Base-by-base conservation (phyloP, 75 land plant species). In the Larix kaempferi region DNA sequence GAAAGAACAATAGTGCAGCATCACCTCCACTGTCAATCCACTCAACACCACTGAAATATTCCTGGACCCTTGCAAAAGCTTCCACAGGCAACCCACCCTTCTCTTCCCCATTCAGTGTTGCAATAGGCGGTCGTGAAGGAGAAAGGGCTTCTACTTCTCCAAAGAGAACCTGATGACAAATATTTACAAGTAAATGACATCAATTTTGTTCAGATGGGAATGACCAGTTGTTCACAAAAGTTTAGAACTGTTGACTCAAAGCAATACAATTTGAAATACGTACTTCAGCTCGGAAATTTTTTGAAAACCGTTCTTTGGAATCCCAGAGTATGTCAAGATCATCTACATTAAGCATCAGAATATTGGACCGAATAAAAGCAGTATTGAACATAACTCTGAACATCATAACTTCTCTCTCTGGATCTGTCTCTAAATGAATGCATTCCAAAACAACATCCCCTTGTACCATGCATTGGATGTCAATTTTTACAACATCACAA, bases 391-490 rank as follows among this genome's bases (percentile, higher is more conserved):
- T 91, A 67, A 93, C 81, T 26, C 99, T 91, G 73, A 98, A 98
- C 99, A 98, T 98, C 99, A 98, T 98, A 59, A 88, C 88, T 81
- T 98, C 99, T 85, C 96, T 85, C 56, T 93, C 96, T 16, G 96
- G 81, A 71, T 95, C 94, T 77, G 80, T 62, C 71, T 98, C 99
- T 64, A 95, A 77, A 82, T 98, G 98, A 15, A 95, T 85, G 79
- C 99, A 98, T 79, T 98, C 99, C 89, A 98, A 56, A 2, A 98
- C 99, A 59, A 98, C 94, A 81, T 98, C 99, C 61, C 99, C 99
- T 90, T 91, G 88, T 52, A 98, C 99, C 62, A 89, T 71, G 66
- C 99, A 98, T 78, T 93, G 99, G 21, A 98, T 80, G 41, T 98
- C 99, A 69, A 98, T 91, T 80, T 98, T 98, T 56, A 98, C 94